Conservation (phyloP, 805 yeast genomes). For the Danielia reshetovae region DNA sequence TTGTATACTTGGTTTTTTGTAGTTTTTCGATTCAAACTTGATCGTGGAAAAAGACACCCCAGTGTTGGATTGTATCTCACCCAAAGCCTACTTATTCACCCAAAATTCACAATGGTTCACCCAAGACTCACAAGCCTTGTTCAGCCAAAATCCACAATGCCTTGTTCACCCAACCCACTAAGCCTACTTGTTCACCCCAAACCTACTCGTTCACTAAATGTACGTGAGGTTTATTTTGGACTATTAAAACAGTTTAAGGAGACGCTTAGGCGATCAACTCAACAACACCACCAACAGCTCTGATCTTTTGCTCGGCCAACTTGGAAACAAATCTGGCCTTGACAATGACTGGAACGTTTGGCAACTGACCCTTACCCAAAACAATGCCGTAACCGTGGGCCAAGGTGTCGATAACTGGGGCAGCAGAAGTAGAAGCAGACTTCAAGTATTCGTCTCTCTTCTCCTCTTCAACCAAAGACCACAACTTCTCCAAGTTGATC, state of each 20-base stretch:
- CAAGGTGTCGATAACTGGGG: conserved; percentile 98
- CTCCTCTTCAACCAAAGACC: conserved; percentile 93
- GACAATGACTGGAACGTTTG: conserved; percentile 97
- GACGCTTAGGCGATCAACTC: conserved; percentile 89
- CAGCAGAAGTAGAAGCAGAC: conserved; percentile 80
- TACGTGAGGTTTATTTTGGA: conserved; percentile 14
- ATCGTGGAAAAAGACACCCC: no score
- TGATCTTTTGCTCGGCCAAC: conserved; percentile 99
- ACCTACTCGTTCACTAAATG: background rate
- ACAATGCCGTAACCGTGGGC: conserved; percentile 99
- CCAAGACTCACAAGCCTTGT: background rate
- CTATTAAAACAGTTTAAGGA: conserved; percentile 16
- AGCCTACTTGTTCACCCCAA: background rate
- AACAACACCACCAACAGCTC: conserved; percentile 99
- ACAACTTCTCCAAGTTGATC: conserved; percentile 95
- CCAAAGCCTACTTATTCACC: no score
- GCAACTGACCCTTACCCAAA: conserved; percentile 98
- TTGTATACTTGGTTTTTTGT: no score
- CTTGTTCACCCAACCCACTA: no score
- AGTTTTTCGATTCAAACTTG: no score
- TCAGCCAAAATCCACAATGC: no score
- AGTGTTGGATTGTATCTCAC: no score
- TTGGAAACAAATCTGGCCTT: conserved; percentile 99
- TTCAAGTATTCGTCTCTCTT: conserved; percentile 92
- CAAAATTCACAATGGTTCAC: no score